Conservation (phyloP, 2,329 filamentous ascomycete species). For the Emericellopsis atlantica region DNA sequence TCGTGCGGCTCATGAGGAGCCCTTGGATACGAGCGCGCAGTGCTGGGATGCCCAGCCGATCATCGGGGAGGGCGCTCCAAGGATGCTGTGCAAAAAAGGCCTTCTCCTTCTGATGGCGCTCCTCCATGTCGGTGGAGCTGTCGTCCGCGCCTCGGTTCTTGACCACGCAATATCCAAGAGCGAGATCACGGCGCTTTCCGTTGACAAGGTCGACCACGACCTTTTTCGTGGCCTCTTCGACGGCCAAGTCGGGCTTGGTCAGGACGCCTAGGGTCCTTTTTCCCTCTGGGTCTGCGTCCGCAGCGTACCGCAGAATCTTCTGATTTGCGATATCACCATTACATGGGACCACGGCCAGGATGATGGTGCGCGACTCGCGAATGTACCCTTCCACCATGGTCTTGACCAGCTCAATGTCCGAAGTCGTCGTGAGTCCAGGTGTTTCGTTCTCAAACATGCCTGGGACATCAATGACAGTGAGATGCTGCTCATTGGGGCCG, state of each 20-base stretch:
- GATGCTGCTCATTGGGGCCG: constrained; percentile 29
- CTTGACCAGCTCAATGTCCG: constrained; percentile 29
- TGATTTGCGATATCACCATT: constrained; percentile 27
- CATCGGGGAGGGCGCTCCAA: constrained; percentile 18
- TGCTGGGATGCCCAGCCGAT: constrained; percentile 18
- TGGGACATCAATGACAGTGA: constrained; percentile 42
- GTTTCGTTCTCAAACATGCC: constrained; percentile 34
- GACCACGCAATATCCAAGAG: constrained; percentile 35
- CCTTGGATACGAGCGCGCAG: constrained; percentile 20
- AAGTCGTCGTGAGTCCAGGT: constrained; percentile 24
- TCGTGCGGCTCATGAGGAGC: constrained; percentile 26
- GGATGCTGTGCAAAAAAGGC: constrained; percentile 21
- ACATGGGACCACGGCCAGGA: constrained; percentile 30
- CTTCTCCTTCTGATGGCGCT: constrained; percentile 15
- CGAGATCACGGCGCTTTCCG: constrained; percentile 25
- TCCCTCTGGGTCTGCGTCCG: constrained; percentile 23
- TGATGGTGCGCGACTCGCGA: constrained; percentile 30
- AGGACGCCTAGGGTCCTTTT: constrained; percentile 32
- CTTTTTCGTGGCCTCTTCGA: constrained; percentile 22
- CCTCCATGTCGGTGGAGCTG: constrained; percentile 11
- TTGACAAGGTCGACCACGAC: constrained; percentile 26
- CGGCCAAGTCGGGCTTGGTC: constrained; percentile 47
- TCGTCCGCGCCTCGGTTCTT: constrained; percentile 34
- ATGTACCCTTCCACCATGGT: constrained; percentile 36
- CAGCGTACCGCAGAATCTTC: constrained; percentile 22